Base-by-base conservation (phyloP, 306 rosid species). In the Rosa chinensis region DNA sequence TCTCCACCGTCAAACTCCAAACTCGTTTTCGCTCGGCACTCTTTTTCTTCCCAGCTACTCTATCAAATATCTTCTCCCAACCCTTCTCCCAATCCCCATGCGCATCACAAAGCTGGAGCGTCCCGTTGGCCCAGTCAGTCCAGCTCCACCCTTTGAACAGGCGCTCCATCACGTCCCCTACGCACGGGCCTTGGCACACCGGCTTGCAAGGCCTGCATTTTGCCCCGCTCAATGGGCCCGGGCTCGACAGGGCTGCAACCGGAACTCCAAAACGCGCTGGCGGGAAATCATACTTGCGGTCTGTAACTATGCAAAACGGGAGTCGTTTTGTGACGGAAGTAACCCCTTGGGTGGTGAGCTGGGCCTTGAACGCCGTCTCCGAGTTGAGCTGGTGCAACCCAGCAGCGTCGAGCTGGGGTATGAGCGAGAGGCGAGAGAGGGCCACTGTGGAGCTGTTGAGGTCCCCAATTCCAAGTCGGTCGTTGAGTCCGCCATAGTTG, bases 401-500 rank as follows among this genome's bases (percentile, higher is more conserved):
- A 0, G 82, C 89, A 1, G 89, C 80, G 75, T 94, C 93, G 11
- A 94, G 84, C 17, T 88, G 18, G 0, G 90, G 91, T 39, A 94
- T 25, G 8, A 94, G 89, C 39, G 93, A 84, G 81, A 92, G 92
- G 1, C 98, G 93, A 0, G 92, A 88, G 47, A 94, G 78, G 28
- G 98, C 97, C 3, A 88, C 85, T 5, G 66, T 84, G 59, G 97
- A 92, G 55, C 92, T 86, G 64, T 67, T 89, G 62, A 88, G 74
- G 20, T 94, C 98, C 7, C 98, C 98, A 5, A 91, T 63, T 17
- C 98, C 98, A 2, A 94, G 25, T 5, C 98, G 92, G 77, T 94
- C 98, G 79, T 94, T 94, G 42, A 92, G 90, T 21, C 98, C 98
- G 0, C 97, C 92, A 62, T 82, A 94, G 9, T 88, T 79, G 58